Evolutionary conservation across 192 early-diverging fungal genomes (phyloP).

Genomic region (Linderina pennispora): DNA sequence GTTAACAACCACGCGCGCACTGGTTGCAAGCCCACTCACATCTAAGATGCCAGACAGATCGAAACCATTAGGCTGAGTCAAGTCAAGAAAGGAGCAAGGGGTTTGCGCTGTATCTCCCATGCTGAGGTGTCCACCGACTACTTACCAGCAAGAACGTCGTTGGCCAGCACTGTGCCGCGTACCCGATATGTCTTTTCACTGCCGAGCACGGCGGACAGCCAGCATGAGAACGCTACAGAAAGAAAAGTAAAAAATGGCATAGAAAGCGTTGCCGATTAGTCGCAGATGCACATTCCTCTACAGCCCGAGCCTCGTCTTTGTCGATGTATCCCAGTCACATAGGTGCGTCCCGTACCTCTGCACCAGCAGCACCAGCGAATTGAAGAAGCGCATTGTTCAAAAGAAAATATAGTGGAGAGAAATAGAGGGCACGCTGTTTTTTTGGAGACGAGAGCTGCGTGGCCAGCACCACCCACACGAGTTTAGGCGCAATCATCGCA

Average conservation of each 20-base stretch:
- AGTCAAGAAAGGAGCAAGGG: too few relatives aligned
- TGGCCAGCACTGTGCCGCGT: constrained; percentile 29
- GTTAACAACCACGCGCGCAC: constrained; percentile 27
- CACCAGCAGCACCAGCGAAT: constrained; percentile 11
- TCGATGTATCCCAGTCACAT: too few relatives aligned
- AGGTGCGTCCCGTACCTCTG: too few relatives aligned
- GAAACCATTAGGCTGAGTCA: too few relatives aligned
- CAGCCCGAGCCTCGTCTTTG: too few relatives aligned
- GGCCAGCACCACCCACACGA: too few relatives aligned
- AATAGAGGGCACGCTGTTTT: constrained; percentile 1
- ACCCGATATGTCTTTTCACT: constrained; percentile 37
- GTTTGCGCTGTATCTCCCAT: too few relatives aligned
- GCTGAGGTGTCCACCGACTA: too few relatives aligned
- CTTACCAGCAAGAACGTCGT: constrained; percentile 24
- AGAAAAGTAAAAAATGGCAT: background rate
- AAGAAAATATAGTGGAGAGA: background rate
- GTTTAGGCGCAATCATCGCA: too few relatives aligned
- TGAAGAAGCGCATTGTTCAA: constrained; percentile 9
- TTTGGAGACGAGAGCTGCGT: too few relatives aligned
- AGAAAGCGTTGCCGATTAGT: background rate
- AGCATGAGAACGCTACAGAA: constrained; percentile 10
- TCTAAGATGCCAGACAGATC: too few relatives aligned
- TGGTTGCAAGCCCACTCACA: constrained; percentile 13
- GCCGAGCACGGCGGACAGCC: constrained; percentile 6
- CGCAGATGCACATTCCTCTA: background rate